Evolutionary conservation across 148 eudicot genomes (phyloP), one percentile per base, ranked within the genome.

Genomic region (Pharnaceum exiguum): DNA sequence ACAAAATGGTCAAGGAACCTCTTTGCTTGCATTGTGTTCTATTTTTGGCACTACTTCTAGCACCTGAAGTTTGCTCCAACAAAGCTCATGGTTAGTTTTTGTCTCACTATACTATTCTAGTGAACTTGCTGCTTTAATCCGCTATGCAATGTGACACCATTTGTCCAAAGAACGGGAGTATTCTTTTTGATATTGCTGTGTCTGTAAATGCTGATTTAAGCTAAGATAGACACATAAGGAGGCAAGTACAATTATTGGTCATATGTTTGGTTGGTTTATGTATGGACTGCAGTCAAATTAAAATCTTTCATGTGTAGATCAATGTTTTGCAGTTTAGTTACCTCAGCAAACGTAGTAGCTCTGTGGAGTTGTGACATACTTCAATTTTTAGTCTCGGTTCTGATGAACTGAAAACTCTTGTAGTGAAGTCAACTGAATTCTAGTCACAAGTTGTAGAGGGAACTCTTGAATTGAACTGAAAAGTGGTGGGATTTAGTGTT

Each of bases 81-180:
- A 59, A 68, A 51, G 12, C 60, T 5, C 59, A 59, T 68, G 71
- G 71, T 68, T 50, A 51, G 10, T 36, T 54, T 21, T 21, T 43
- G 5, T 40, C 21, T 29, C 12, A 27, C 29, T 51, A 30, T 18
- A 30, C 17, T 19, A 2, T 19, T 24, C 12, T 7, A 19, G 24
- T 13, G 8, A 31, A 1, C 33, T 22, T 13, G 2, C 4, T 45
- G 10, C 13, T 15, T 28, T 59, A 21, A 28, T 44, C 32, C n/a
- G n/a, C n/a, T n/a, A 5, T 16, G 22, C 35, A 36, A 24, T 23
- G 16, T 10, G 23, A 13, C 9, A 12, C 36, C 1, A 21, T 40
- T 17, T 3, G 40, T 1, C 8, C 8, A 11, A 16, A 11, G 5
- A 38, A 38, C n/a, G 11, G 43, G 1, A 10, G 12, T 38, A 38